Conservation (phyloP, 2,329 filamentous ascomycete species). For the Xylariaceae sp. region DNA sequence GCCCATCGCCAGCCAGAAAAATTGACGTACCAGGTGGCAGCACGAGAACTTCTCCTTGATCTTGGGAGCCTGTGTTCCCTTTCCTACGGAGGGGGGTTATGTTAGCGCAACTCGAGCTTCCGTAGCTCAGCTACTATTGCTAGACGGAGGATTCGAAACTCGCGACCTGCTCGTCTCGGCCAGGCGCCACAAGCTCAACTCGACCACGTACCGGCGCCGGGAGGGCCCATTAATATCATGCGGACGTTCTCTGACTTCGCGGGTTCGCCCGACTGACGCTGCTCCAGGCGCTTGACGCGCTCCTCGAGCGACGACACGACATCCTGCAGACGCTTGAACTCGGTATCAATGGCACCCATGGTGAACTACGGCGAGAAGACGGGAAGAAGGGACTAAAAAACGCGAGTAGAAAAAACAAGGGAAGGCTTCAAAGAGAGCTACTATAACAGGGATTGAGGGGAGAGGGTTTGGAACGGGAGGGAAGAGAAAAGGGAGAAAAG, state of each 20-base stretch:
- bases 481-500: constrained; percentile 17
- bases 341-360: constrained; percentile 87
- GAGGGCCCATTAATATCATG: constrained; percentile 97
- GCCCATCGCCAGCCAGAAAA: constrained; percentile 9
- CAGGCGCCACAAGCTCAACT: constrained; percentile 9
- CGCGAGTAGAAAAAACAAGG: constrained; percentile 18
- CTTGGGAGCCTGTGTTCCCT: constrained; percentile 95
- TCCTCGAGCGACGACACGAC: constrained; percentile 78
- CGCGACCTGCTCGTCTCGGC: neutral
- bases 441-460: constrained; percentile 12
- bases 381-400: constrained; percentile 23
- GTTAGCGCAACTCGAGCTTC: constrained; percentile 20
- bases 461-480: constrained; percentile 12
- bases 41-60: constrained; percentile 98
- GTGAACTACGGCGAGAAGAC: constrained; percentile 30
- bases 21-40: constrained; percentile 78
- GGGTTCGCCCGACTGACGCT: constrained; percentile 56
- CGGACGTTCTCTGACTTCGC: constrained; percentile 65
- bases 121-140: neutral
- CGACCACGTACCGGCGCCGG: constrained; percentile 76
- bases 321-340: constrained; percentile 79
- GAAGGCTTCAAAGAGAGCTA: constrained; percentile 9
- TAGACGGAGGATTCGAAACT: neutral
- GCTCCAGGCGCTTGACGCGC: constrained; percentile 80
- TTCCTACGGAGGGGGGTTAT: constrained; percentile 55